Evolutionary conservation across 352 stramenopile genomes (phyloP).

Genomic region (Phytophthora uliginosa): DNA sequence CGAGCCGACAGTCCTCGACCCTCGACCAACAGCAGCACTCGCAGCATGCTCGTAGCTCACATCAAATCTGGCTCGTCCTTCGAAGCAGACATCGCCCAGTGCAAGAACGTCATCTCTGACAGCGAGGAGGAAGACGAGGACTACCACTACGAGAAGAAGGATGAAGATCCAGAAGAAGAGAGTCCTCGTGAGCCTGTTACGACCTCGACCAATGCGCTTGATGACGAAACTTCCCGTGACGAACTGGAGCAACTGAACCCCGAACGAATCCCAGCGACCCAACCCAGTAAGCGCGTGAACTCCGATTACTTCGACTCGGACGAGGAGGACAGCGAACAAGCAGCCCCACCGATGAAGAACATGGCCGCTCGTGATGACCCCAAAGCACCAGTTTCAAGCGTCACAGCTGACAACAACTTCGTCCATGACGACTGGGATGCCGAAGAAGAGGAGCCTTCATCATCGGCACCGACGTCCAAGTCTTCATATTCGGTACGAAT

Average conservation of each 20-base stretch:
- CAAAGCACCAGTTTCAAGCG: constrained; percentile 23
- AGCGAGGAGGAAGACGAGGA: constrained; percentile 45
- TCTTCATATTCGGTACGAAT: constrained; percentile 48
- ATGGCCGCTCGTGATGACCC: background rate
- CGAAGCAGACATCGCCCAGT: constrained; percentile 6
- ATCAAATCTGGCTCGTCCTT: constrained; percentile 62
- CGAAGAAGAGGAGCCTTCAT: constrained; percentile 42
- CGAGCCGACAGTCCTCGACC: constrained; percentile 27
- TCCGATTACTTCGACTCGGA: constrained; percentile 76
- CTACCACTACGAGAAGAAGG: constrained; percentile 36
- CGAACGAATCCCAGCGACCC: background rate
- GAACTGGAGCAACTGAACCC: constrained; percentile 20
- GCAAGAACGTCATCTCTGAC: constrained; percentile 38
- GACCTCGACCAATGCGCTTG: constrained; percentile 22
- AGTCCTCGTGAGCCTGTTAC: constrained; percentile 42
- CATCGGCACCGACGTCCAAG: constrained; percentile 10
- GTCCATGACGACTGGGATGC: constrained; percentile 82
- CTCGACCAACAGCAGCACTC: constrained; percentile 39
- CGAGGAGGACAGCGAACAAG: constrained; percentile 48
- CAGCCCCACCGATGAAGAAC: constrained; percentile 19
- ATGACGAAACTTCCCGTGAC: constrained; percentile 23
- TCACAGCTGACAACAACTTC: constrained; percentile 81
- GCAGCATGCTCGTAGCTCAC: constrained; percentile 61
- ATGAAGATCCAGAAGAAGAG: constrained; percentile 49
- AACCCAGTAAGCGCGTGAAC: constrained; percentile 26